Conservation (phyloP, 352 stramenopile species). For the Pythium grandisporangium region DNA sequence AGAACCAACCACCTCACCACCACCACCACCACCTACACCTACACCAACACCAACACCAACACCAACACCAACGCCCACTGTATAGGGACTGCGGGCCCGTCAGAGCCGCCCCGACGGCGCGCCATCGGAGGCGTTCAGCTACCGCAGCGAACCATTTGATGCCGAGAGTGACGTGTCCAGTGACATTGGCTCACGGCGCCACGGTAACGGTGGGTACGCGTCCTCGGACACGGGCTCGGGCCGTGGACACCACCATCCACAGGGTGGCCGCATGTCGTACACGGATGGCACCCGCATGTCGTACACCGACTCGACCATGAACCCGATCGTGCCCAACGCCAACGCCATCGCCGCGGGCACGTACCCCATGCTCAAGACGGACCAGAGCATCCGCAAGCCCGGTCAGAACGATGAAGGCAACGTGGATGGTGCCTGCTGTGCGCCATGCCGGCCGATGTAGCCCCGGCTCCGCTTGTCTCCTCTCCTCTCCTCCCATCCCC, state of each 20-base stretch:
- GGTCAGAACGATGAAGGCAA: conserved; percentile 20
- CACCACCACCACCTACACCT: too few relatives aligned
- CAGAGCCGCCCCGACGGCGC: conserved; percentile 65
- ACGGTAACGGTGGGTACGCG: conserved; percentile 31
- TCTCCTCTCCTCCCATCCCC: too few relatives aligned
- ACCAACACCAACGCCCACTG: background rate
- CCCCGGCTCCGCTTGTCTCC: background rate
- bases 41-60: background rate
- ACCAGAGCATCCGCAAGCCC: conserved; percentile 45
- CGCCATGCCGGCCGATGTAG: conserved; percentile 55
- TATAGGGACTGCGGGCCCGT: conserved; percentile 51
- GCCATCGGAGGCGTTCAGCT: conserved; percentile 73
- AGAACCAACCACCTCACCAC: too few relatives aligned
- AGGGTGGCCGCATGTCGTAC: too few relatives aligned
- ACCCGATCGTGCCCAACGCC: conserved; percentile 64
- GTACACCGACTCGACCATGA: conserved; percentile 48
- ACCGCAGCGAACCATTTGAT: conserved; percentile 75
- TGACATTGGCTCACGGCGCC: conserved; percentile 47
- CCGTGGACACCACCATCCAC: conserved; percentile 14
- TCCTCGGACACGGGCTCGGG: conserved; percentile 60
- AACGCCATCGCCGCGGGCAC: conserved; percentile 44
- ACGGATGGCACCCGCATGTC: too few relatives aligned
- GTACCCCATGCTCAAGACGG: conserved; percentile 75
- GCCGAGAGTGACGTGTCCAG: conserved; percentile 78
- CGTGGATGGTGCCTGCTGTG: conserved; percentile 43